phyloP scores from a whole-genome alignment of 345 rosid species.

The Gossypium ekmanianum region DNA sequence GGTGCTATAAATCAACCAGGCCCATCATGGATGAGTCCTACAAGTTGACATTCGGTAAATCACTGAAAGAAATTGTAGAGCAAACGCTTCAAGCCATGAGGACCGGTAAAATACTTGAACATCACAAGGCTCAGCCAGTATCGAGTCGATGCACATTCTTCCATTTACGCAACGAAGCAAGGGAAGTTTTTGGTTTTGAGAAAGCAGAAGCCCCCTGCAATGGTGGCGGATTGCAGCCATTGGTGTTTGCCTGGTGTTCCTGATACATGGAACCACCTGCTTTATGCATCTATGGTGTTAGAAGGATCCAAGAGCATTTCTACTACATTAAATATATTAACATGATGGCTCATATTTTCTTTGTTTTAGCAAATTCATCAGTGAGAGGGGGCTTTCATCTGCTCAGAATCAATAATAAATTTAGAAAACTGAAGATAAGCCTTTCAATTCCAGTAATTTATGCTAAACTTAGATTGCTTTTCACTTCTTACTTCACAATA shows the following conservation, averaged over 20 bases:
- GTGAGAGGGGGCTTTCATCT: not conserved
- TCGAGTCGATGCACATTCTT: conserved; percentile 48
- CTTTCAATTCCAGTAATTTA: not conserved
- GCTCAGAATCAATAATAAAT: not conserved
- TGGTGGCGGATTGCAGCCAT: conserved; percentile 50
- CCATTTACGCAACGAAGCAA: conserved; percentile 27
- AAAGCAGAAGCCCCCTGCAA: conserved; percentile 15
- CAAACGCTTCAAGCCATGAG: conserved; percentile 31
- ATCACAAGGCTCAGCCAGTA: conserved; percentile 40
- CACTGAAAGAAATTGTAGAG: conserved; percentile 24
- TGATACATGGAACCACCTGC: conserved; percentile 50
- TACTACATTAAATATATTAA: not conserved
- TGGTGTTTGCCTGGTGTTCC: conserved; percentile 68
- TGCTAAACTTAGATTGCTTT: not conserved
- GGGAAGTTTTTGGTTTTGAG: conserved; percentile 1
- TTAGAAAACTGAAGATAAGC: not conserved
- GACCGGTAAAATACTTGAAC: conserved; percentile 36
- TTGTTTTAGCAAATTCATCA: not conserved
- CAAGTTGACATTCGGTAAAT: conserved; percentile 15
- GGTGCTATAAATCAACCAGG: conserved; percentile 29
- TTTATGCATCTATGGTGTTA: conserved; percentile 37
- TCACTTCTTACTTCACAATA: not conserved
- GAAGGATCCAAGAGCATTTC: conserved; percentile 13
- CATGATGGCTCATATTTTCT: not conserved
- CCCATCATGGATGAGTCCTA: conserved; percentile 29